Conservation (phyloP, 1,284 basidiomycete species). For the Melanopsichium pennsylvanicum region DNA sequence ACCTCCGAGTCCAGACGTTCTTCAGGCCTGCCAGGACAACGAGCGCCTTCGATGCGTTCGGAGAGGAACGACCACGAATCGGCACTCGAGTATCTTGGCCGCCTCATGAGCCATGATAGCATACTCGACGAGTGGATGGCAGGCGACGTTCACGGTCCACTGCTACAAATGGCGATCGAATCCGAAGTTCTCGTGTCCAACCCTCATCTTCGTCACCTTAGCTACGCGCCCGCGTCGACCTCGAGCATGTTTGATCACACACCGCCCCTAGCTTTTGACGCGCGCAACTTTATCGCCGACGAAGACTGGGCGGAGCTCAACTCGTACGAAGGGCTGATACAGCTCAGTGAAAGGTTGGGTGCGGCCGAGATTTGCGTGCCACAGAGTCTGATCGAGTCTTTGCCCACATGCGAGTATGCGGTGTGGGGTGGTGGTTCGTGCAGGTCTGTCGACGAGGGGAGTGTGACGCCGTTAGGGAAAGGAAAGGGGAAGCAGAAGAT, state of each 20-base stretch:
- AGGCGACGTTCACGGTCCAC: conserved; percentile 9
- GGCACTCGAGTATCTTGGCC: conserved; percentile 37
- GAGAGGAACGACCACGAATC: conserved; percentile 24
- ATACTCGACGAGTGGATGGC: conserved; percentile 35
- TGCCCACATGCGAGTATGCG: conserved; percentile 37
- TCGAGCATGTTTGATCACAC: conserved; percentile 5
- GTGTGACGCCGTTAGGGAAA: conserved; percentile 9
- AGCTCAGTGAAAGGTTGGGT: conserved; percentile 24
- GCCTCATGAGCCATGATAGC: conserved; percentile 35
- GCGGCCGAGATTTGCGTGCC: conserved; percentile 26
- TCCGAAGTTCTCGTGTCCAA: conserved; percentile 1
- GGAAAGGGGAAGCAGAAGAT: conserved; percentile 37
- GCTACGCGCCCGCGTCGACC: conserved; percentile 16
- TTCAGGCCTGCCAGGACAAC: not conserved
- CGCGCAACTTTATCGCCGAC: conserved; percentile 40
- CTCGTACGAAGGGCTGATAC: conserved; percentile 36
- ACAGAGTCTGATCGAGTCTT: conserved; percentile 20
- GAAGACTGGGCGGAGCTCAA: conserved; percentile 41
- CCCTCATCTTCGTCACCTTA: conserved; percentile 1
- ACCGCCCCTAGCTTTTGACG: conserved; percentile 17
- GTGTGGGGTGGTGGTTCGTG: conserved; percentile 39
- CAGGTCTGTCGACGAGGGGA: not conserved
- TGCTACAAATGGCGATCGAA: conserved; percentile 33
- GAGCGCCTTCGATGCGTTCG: conserved; percentile 1
- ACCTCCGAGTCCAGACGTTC: not conserved